Conservation (phyloP, 805 yeast species). For the Saccharomycopsis sp. region DNA sequence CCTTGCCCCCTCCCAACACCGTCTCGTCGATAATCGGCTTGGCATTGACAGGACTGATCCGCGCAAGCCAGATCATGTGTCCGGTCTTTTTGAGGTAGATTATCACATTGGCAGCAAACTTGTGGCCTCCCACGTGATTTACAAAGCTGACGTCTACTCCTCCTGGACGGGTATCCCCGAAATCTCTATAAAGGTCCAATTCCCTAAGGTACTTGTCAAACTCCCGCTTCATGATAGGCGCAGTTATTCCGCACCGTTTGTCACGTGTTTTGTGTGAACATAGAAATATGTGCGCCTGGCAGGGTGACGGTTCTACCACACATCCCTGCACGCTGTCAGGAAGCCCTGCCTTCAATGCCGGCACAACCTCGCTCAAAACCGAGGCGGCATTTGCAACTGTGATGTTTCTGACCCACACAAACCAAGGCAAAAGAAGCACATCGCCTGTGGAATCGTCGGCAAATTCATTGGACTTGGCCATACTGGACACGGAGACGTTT, state of each 20-base stretch:
- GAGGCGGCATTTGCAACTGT: constrained; percentile 35
- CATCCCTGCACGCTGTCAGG: constrained; percentile 28
- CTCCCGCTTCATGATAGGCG: constrained; percentile 80
- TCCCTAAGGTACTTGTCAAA: constrained; percentile 69
- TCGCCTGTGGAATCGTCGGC: constrained; percentile 42
- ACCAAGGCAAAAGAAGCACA: constrained; percentile 64
- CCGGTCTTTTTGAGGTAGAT: constrained; percentile 61
- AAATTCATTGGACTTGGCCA: constrained; percentile 42
- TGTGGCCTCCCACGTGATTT: constrained; percentile 95
- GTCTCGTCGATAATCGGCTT: constrained; percentile 71
- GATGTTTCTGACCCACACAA: constrained; percentile 58
- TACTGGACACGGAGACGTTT: constrained; percentile 49
- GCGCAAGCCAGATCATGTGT: constrained; percentile 81
- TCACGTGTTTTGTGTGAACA: constrained; percentile 92
- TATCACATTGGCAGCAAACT: constrained; percentile 83
- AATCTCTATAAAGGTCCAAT: constrained; percentile 65
- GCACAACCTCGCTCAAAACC: constrained; percentile 40
- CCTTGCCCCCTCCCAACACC: constrained; percentile 57
- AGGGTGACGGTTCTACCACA: constrained; percentile 33
- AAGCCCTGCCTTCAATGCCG: constrained; percentile 31
- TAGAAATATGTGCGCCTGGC: constrained; percentile 51
- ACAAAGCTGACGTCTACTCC: constrained; percentile 69
- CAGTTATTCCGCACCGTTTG: constrained; percentile 88
- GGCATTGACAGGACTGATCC: constrained; percentile 73
- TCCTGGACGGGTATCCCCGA: constrained; percentile 62